Evolutionary conservation across 768 basidiomycete species (phyloP), one percentile per base, ranked within the genome.

Genomic region (Russula lepida): DNA sequence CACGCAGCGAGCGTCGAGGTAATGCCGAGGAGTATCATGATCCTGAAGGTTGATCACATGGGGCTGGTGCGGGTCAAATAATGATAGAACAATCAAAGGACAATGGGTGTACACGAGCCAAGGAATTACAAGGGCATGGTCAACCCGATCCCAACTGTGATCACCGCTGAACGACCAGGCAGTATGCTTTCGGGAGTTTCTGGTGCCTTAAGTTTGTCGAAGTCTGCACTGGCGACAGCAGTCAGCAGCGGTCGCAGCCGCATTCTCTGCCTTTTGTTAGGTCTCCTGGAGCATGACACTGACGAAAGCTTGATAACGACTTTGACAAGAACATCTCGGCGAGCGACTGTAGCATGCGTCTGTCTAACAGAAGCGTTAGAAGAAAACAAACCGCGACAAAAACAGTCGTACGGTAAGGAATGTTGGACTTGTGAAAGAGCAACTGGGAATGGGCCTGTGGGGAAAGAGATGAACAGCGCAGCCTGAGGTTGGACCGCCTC

Each of bases 11-110:
- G 93, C 95, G 71, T 98, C 95, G 62, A 98, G 87, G 73, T 95
- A 90, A 68, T 92, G 92, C 69, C 95, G 89, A 53, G 98, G 86
- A 6, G 87, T 95, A 68, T 98, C 95, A 15, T 93, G 82, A 71
- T 98, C 97, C 60, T 90, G 87, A 44, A 98, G 84, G 76, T 97
- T 97, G 79, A 98, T 94, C 2, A 92, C 81, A 71, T 97, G 92
- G 2, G 75, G 86, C 69, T 88, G 81, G 75, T 98, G 88, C 69
- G 56, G 13, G 60, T 62, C 53, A 46, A 25, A n/a, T 23, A 4
- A 49, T 19, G 37, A 28, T 9, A 19, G 6, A 5, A 6, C 25
- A 25, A 6, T 6, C 41, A 21, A 25, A 37, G 28, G 55, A 37
- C 17, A 5, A 21, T 11, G 33, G 43, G n/a, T 84, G 58, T 52